Percentiles rank a stretch among this genome's conserved stretches.
Evolutionary conservation across 2,329 filamentous ascomycete species (phyloP).

Genomic region (Phaeosphaeriaceae sp.): DNA sequence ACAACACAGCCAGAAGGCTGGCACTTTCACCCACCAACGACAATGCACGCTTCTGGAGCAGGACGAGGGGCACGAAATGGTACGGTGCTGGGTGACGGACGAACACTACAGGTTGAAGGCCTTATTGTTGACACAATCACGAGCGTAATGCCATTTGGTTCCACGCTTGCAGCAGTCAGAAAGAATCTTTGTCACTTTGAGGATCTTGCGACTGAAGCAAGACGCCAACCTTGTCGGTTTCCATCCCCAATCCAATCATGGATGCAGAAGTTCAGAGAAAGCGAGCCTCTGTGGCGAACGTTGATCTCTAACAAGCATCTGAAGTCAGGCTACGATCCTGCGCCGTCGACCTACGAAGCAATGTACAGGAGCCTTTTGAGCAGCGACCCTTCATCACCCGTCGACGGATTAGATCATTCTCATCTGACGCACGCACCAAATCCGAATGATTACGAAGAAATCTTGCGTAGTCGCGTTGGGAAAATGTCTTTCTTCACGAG

Average conservation of each 20-base stretch:
- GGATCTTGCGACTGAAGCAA: not conserved
- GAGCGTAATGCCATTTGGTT: not conserved
- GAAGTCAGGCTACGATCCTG: conserved; percentile 2
- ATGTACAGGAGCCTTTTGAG: not conserved
- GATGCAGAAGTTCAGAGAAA: conserved; percentile 4
- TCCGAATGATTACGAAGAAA: not conserved
- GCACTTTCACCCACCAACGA: not conserved
- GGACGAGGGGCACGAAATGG: conserved; percentile 3
- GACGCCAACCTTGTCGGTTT: not conserved
- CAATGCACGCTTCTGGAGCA: not conserved
- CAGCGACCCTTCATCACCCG: not conserved
- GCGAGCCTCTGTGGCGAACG: conserved; percentile 4
- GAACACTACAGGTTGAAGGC: conserved; percentile 1
- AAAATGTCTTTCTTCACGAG: conserved; percentile 2
- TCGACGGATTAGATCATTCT: not conserved
- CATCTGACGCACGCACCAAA: not conserved
- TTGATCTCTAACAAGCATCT: conserved; percentile 3
- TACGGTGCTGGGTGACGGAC: not conserved
- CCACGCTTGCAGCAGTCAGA: not conserved
- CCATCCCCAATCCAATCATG: not conserved
- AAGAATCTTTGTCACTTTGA: not conserved
- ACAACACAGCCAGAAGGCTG: not conserved
- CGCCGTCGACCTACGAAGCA: not conserved
- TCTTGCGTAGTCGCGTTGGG: not conserved
- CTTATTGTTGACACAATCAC: conserved; percentile 1